These are phyloP conservation scores for Verticillium nubilum DNA, from an alignment of 2,329 filamentous ascomycete genomes.

Conservation along the genomic window DNA sequence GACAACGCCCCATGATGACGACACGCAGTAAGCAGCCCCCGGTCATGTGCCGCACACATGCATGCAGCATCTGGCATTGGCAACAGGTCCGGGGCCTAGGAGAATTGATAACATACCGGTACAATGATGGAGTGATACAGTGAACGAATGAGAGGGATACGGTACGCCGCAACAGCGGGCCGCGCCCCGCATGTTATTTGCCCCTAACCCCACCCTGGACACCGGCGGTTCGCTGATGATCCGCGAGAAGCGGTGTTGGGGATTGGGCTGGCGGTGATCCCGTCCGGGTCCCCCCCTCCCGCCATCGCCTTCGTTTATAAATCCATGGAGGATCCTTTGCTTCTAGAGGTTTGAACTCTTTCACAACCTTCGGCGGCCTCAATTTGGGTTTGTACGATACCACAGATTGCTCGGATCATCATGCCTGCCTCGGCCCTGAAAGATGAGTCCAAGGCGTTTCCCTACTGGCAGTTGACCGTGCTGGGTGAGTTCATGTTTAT, in stretches of 20 bases:
- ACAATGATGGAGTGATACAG: too few relatives aligned
- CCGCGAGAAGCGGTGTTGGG: background rate
- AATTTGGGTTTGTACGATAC: background rate
- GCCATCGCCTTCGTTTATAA: background rate
- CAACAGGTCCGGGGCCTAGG: background rate
- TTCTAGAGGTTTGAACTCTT: background rate
- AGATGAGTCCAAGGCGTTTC: constrained; percentile 7
- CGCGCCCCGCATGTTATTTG: background rate
- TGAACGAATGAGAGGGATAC: background rate
- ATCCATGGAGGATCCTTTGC: background rate
- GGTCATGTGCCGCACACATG: background rate
- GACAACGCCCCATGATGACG: background rate
- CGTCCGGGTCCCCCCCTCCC: background rate
- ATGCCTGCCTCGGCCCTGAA: background rate
- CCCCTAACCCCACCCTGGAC: background rate
- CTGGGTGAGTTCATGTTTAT: constrained; percentile 3
- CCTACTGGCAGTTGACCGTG: constrained; percentile 8
- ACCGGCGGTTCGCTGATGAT: background rate
- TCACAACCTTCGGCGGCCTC: background rate
- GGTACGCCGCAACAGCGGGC: background rate
- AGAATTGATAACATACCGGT: too few relatives aligned
- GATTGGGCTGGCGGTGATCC: background rate
- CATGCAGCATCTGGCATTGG: background rate
- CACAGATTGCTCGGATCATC: background rate
- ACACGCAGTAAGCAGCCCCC: background rate